These are phyloP conservation scores for Craterostigma plantagineum DNA, from an alignment of 257 asterid genomes.

Conservation along the genomic window DNA sequence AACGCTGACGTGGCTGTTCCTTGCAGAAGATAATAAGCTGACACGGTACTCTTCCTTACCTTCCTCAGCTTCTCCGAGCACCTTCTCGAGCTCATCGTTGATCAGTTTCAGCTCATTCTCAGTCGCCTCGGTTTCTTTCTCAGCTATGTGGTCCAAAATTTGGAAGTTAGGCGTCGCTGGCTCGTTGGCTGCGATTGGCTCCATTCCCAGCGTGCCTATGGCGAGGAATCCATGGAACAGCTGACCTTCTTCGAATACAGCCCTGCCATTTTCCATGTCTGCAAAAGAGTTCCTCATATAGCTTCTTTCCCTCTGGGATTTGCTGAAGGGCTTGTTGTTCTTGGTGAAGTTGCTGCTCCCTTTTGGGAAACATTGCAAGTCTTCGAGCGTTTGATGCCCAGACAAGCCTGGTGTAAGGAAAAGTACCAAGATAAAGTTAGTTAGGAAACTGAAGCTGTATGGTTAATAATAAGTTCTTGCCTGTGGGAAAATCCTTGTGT, in stretches of 20 bases:
- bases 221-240: slow-evolving; percentile 94
- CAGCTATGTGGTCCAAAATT: slow-evolving; percentile 50
- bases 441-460: slow-evolving; percentile 8
- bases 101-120: slow-evolving; percentile 65
- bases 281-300: slow-evolving; percentile 51
- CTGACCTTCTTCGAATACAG: slow-evolving; percentile 44
- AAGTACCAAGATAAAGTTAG: slow-evolving; percentile 19
- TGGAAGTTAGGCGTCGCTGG: slow-evolving; percentile 63
- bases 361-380: slow-evolving; percentile 21
- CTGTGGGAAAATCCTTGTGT: slow-evolving; percentile 43
- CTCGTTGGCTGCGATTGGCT: slow-evolving; percentile 18
- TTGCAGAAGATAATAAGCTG: slow-evolving; percentile 50
- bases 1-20: slow-evolving; percentile 70
- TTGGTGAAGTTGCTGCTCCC: slow-evolving; percentile 15
- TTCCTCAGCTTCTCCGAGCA: slow-evolving; percentile 37
- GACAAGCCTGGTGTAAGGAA: slow-evolving; percentile 65
- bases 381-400: slow-evolving; percentile 44
- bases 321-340: slow-evolving; percentile 21
- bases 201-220: slow-evolving; percentile 73
- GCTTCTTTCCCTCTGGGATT: slow-evolving; percentile 31
- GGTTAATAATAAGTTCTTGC: slow-evolving; percentile 16
- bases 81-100: slow-evolving; percentile 85
- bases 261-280: slow-evolving; percentile 35
- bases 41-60: slow-evolving; percentile 25
- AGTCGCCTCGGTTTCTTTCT: slow-evolving; percentile 65